A percentile compares a stretch with the other conserved stretches of the same genome.
phyloP scores from a whole-genome alignment of 1,284 basidiomycete species.

The Salmacisia buchloeana region DNA sequence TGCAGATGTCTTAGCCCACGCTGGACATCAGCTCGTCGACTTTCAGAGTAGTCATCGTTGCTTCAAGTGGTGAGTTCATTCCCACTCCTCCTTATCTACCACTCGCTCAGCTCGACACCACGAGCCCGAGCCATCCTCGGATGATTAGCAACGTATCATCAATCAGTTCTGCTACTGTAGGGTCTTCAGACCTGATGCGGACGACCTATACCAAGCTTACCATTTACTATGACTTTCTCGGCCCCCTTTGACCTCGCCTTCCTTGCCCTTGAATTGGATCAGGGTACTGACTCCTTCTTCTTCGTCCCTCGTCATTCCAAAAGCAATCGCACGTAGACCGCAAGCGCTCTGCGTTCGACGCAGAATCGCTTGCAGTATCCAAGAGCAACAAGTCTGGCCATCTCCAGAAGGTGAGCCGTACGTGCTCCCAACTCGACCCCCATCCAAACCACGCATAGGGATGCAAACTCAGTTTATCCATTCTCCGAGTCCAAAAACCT shows the following conservation, averaged over 20 bases:
- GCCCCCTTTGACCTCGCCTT: neutral
- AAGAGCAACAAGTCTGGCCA: no score
- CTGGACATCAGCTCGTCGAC: no score
- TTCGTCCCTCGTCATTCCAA: no score
- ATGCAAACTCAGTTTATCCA: neutral
- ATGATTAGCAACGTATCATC: slow-evolving; percentile 7
- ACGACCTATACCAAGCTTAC: slow-evolving; percentile 10
- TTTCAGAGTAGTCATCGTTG: no score
- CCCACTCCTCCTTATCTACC: neutral
- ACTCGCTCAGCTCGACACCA: neutral
- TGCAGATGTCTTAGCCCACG: no score
- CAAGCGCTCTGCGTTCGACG: no score
- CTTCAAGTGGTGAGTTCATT: neutral
- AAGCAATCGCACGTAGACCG: no score
- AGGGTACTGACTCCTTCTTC: neutral
- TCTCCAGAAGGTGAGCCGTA: neutral
- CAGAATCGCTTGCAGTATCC: no score
- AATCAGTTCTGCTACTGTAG: slow-evolving; percentile 8
- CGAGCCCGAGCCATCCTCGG: slow-evolving; percentile 2
- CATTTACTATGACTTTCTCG: slow-evolving; percentile 1
- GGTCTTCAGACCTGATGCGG: slow-evolving; percentile 4
- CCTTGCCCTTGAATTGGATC: neutral
- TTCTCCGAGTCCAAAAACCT: slow-evolving; percentile 7
- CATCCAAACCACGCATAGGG: neutral
- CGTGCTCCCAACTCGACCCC: neutral